Conservation (phyloP, 148 eudicot species). For the Pharnaceum exiguum region DNA sequence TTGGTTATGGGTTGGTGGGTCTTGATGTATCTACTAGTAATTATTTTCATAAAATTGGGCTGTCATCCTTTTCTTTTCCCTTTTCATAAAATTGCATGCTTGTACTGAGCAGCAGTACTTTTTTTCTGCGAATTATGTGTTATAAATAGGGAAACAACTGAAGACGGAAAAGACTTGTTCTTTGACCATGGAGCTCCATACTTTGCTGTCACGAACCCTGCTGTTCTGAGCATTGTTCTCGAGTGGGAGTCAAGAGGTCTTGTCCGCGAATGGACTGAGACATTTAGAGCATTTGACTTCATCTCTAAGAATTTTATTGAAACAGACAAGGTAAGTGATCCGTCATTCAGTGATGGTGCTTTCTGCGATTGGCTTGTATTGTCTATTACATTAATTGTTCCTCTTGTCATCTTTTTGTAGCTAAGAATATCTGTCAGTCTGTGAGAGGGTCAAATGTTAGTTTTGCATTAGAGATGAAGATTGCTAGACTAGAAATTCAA, state of each 20-base stretch:
- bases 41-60: too few relatives aligned
- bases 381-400: background rate
- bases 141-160: constrained; percentile 52
- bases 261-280: constrained; percentile 81
- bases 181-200: constrained; percentile 96
- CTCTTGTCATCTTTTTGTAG: too few relatives aligned
- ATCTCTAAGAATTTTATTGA: constrained; percentile 46
- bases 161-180: constrained; percentile 70
- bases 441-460: too few relatives aligned
- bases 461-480: too few relatives aligned
- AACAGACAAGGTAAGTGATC: constrained; percentile 45
- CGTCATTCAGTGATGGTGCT: background rate
- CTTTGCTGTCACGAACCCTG: constrained; percentile 52
- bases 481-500: too few relatives aligned
- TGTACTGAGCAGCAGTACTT: too few relatives aligned
- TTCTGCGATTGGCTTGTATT: background rate
- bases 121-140: background rate
- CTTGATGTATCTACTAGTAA: too few relatives aligned
- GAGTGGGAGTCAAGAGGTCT: constrained; percentile 87
- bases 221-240: constrained; percentile 41
- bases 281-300: constrained; percentile 69
- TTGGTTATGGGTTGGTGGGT: too few relatives aligned
- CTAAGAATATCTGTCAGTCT: too few relatives aligned
- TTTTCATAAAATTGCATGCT: too few relatives aligned
- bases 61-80: background rate